Evolutionary conservation across 371 early-diverging fungal species (phyloP), one percentile per base, ranked within the genome.

Genomic region (Lichtheimia corymbifera): DNA sequence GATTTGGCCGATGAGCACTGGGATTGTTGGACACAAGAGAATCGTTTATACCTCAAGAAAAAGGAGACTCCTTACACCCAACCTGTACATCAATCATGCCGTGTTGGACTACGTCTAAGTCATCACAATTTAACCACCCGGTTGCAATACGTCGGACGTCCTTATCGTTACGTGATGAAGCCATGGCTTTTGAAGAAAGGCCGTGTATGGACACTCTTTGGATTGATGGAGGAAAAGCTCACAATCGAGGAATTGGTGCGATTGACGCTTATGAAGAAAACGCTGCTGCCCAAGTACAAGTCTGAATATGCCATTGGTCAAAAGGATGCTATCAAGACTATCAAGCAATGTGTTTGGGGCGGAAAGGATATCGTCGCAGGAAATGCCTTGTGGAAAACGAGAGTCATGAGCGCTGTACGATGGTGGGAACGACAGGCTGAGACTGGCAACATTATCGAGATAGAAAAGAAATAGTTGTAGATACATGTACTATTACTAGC

Each of bases 181-280:
- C 70, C 68, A 18, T 47, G 53, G 35, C 43, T 67, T 25, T 40
- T 73, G 25, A 64, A 64, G 40, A 73, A 73, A 18, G 73, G 73
- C 1, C 56, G 62, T 20, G 30, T 66, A 1, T 67, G 70, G 73
- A 62, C 67, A 1, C 49, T 70, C n/a, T 64, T 73, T 49, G 61
- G 53, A 25, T 50, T 66, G 63, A 22, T 69, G 3, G 58, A 67
- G 18, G 18, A 59, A 6, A 20, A 43, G 6, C 20, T 61, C 12
- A 27, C 61, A 27, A 45, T 44, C 3, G 45, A 55, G 7, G 59
- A 59, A 9, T 64, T 70, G n/a, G 55, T 60, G 15, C n/a, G 24
- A 1, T 27, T 65, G 27, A 65, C 59, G 3, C 41, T 49, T 3
- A 43, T 53, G 25, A 61, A 54, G 28, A 15, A 40, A 13, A 47